These are phyloP conservation scores for Neospermospora avenae DNA, from an alignment of 2,329 filamentous ascomycete species.

Conservation along the genomic window DNA sequence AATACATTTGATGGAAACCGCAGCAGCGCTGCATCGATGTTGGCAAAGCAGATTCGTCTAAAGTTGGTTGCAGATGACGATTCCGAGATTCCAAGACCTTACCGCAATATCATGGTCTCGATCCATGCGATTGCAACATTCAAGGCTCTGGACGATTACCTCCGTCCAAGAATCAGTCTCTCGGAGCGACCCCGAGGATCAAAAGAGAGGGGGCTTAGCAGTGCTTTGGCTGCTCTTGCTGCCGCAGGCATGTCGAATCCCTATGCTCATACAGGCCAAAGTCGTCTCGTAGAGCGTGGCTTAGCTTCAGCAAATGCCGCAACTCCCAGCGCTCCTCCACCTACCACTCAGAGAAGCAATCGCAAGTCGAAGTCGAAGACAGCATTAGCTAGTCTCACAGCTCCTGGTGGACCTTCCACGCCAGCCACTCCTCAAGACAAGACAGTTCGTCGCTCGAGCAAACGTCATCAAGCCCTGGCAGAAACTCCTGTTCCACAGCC, in stretches of 20 bases:
- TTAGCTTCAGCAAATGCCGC: constrained; percentile 31
- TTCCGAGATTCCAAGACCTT: constrained; percentile 82
- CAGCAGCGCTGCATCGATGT: constrained; percentile 90
- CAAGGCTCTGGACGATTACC: constrained; percentile 92
- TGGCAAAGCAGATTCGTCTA: constrained; percentile 90
- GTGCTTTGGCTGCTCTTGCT: constrained; percentile 73
- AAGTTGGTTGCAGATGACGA: constrained; percentile 87
- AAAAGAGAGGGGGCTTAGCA: constrained; percentile 60
- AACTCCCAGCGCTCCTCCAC: constrained; percentile 38
- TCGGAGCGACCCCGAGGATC: constrained; percentile 68
- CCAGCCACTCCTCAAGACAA: constrained; percentile 54
- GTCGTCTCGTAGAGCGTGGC: constrained; percentile 31
- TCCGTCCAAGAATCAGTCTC: constrained; percentile 82
- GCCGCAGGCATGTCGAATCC: constrained; percentile 61
- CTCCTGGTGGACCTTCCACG: constrained; percentile 41
- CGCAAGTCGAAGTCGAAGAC: constrained; percentile 44
- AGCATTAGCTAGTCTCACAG: constrained; percentile 40
- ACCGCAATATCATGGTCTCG: constrained; percentile 94
- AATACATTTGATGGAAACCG: constrained; percentile 87
- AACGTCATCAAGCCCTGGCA: constrained; percentile 50
- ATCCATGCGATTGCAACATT: constrained; percentile 98
- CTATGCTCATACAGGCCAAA: constrained; percentile 30
- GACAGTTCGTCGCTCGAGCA: constrained; percentile 58
- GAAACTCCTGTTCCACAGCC: constrained; percentile 52
- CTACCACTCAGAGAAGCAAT: constrained; percentile 35